Percentiles rank a stretch among this genome's conserved stretches.
phyloP scores from a whole-genome alignment of 2,329 filamentous ascomycete species.

The Paraconiothyrium sp. region DNA sequence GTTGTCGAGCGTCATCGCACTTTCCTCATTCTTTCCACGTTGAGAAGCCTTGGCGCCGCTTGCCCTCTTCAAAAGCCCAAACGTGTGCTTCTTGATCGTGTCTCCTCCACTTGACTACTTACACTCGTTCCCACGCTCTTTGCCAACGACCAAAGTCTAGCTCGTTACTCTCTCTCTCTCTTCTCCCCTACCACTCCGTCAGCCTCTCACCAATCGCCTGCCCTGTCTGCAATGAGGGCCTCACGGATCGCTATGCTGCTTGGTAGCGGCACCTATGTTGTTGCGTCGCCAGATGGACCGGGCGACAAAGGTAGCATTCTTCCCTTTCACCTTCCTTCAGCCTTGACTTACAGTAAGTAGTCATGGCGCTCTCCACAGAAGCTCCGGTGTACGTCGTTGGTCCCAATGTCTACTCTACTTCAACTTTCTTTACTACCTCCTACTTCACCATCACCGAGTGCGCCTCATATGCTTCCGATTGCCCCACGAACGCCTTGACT shows the following conservation, averaged over 20 bases:
- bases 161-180: slow-evolving; percentile 26
- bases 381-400: slow-evolving; percentile 29
- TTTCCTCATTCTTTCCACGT: slow-evolving; percentile 1
- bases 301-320: background rate
- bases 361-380: background rate
- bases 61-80: slow-evolving; percentile 23
- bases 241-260: slow-evolving; percentile 35
- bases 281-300: slow-evolving; percentile 28
- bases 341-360: background rate
- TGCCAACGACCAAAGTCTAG: slow-evolving; percentile 23
- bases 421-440: slow-evolving; percentile 25
- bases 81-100: slow-evolving; percentile 18
- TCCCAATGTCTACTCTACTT: slow-evolving; percentile 43
- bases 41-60: slow-evolving; percentile 27
- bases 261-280: slow-evolving; percentile 33
- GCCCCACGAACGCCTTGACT: slow-evolving; percentile 46
- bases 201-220: slow-evolving; percentile 25
- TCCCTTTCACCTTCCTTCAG: background rate
- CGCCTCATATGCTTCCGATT: slow-evolving; percentile 44
- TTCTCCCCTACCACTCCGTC: slow-evolving; percentile 31
- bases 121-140: slow-evolving; percentile 34
- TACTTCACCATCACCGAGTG: slow-evolving; percentile 44
- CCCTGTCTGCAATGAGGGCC: slow-evolving; percentile 37
- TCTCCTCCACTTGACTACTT: slow-evolving; percentile 28
- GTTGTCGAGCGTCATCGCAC: slow-evolving; percentile 11